phyloP scores from a whole-genome alignment of 768 basidiomycete genomes.

The Favolaschia claudopus region DNA sequence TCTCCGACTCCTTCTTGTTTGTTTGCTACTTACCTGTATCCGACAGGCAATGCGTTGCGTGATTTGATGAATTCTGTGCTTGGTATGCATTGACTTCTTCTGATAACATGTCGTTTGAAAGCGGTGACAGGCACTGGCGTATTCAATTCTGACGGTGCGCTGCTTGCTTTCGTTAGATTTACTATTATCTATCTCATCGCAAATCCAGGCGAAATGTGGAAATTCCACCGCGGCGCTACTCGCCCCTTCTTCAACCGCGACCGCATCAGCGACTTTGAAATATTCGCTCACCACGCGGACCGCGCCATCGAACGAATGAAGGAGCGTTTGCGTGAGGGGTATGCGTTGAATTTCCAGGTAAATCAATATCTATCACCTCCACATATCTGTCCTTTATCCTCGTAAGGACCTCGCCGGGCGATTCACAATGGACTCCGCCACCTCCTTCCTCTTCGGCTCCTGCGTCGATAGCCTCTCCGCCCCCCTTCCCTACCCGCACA shows the following conservation, averaged over 20 bases:
- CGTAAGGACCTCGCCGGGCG: constrained; percentile 14
- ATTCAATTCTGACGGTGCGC: constrained; percentile 53
- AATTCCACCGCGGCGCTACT: constrained; percentile 54
- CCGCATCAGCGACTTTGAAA: constrained; percentile 48
- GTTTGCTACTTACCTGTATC: background rate
- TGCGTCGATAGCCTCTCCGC: constrained; percentile 33
- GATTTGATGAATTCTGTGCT: constrained; percentile 42
- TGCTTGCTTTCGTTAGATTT: background rate
- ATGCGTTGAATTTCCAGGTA: constrained; percentile 47
- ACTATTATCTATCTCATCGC: background rate
- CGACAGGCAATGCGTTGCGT: constrained; percentile 25
- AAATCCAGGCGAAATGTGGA: constrained; percentile 49
- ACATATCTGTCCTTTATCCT: background rate
- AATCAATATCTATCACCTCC: background rate
- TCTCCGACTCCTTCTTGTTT: background rate
- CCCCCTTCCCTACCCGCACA: constrained; percentile 29
- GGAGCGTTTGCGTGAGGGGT: constrained; percentile 40
- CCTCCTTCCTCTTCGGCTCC: constrained; percentile 42
- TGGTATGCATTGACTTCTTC: background rate
- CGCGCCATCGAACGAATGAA: constrained; percentile 35
- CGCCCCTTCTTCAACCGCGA: constrained; percentile 51
- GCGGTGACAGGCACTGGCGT: constrained; percentile 39
- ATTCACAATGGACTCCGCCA: constrained; percentile 42
- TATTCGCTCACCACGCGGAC: constrained; percentile 49
- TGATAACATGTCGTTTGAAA: background rate